Evolutionary conservation across 2,329 filamentous ascomycete genomes (phyloP).

Genomic region (Aphanocladium album): DNA sequence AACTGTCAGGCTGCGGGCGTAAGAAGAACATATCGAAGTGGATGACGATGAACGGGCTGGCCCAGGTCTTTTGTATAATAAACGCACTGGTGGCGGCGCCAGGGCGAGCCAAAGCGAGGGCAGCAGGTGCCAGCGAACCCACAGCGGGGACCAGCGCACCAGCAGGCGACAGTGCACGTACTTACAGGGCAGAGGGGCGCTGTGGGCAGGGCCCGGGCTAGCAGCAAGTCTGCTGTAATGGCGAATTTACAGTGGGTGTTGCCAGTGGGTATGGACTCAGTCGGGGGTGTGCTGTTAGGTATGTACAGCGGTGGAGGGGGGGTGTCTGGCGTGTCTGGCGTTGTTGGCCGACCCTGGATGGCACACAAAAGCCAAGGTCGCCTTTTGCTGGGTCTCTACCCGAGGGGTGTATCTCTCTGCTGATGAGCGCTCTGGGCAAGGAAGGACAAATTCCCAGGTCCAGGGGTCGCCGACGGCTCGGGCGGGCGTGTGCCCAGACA

Average conservation of each 20-base stretch:
- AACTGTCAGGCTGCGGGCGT: background rate
- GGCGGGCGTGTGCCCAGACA: background rate
- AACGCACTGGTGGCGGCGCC: background rate
- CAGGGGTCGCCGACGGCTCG: background rate
- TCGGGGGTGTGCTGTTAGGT: background rate
- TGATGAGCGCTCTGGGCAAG: background rate
- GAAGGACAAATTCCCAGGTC: background rate
- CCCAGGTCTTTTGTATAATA: conserved; percentile 15
- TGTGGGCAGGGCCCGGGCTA: background rate
- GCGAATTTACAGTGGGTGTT: background rate
- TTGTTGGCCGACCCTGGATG: background rate
- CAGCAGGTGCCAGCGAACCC: background rate
- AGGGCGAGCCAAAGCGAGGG: background rate
- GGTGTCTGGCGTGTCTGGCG: background rate
- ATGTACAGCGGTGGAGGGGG: background rate
- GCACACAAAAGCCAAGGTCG: too few species aligned
- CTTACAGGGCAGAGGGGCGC: background rate
- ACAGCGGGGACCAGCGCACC: too few species aligned
- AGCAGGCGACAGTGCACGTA: too few species aligned
- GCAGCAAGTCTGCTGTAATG: background rate
- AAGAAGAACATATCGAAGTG: conserved; percentile 3
- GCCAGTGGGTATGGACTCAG: background rate
- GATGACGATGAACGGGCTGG: conserved; percentile 17
- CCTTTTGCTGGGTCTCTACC: background rate
- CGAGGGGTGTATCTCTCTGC: background rate